Conservation (phyloP, 345 rosid species). For the Conringia planisiliqua region DNA sequence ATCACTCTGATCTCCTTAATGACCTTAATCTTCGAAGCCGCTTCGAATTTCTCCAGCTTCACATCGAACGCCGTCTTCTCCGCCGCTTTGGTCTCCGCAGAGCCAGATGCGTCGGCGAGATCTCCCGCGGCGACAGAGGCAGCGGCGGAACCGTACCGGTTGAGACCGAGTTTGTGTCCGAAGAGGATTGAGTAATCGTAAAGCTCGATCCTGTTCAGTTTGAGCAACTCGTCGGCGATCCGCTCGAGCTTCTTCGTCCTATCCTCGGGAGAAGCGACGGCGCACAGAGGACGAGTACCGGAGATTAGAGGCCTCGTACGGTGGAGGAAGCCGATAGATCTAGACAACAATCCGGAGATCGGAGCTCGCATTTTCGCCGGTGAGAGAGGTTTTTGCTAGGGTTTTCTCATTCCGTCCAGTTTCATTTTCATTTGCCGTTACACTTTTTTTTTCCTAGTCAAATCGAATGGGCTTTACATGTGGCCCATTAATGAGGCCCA, state of each 20-base stretch:
- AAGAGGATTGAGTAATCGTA: conserved; percentile 74
- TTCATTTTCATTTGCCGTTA: conserved; percentile 14
- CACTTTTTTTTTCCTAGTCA: neutral
- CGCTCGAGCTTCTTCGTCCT: conserved; percentile 81
- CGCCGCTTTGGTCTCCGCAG: conserved; percentile 41
- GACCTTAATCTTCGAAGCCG: conserved; percentile 65
- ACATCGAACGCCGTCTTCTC: conserved; percentile 81
- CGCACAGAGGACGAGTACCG: conserved; percentile 33
- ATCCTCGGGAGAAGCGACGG: conserved; percentile 30
- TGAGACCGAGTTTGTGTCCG: conserved; percentile 65
- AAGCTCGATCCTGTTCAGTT: conserved; percentile 67
- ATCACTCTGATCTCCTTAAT: conserved; percentile 76
- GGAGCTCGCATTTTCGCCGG: conserved; percentile 40
- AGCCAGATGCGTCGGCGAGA: conserved; percentile 21
- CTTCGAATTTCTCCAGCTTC: conserved; percentile 83
- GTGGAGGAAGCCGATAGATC: conserved; percentile 5
- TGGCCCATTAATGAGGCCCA: conserved; percentile 10
- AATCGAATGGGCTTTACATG: neutral
- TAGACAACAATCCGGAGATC: conserved; percentile 14
- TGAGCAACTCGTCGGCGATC: conserved; percentile 69
- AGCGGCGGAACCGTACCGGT: conserved; percentile 62
- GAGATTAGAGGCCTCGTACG: neutral
- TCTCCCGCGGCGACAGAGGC: conserved; percentile 29
- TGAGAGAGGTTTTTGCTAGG: conserved; percentile 16
- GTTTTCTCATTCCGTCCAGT: conserved; percentile 22